Evolutionary conservation across 306 rosid genomes (phyloP), one percentile per base, ranked within the genome.

Genomic region (Prunus armeniaca): DNA sequence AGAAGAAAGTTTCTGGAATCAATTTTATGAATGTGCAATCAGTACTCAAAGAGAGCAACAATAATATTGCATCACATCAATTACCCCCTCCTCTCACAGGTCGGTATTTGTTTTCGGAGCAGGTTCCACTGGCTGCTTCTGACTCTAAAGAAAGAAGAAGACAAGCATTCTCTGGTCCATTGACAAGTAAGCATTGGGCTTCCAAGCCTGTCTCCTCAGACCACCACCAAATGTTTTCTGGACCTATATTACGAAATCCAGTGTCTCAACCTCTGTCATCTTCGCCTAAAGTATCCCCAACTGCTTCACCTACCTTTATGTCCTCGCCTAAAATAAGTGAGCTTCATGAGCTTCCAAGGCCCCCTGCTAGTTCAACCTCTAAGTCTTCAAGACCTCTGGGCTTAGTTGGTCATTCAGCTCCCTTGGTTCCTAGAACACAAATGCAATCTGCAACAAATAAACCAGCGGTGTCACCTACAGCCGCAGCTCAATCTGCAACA

Each of bases 281-380:
- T 74, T 79, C 98, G 47, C 96, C 97, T 30, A 91, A 82, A 84
- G 82, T 65, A 56, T 91, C 97, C 76, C 91, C 89, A 34, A 82
- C 60, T 84, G 84, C 92, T 75, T 95, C 97, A 28, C 97, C 97
- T 65, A 88, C 96, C 62, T 79, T 89, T 72, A 30, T 72, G 72
- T 90, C 99, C 67, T 86, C 99, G 0, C 98, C 98, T 65, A 89
- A 87, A 79, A 96, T 96, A 76, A 92, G 95, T 50, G 99, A 96
- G 89, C 98, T 96, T 84, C 98, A 96, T 69, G 99, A 92, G 83
- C 97, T 96, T 82, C 99, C 99, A 1, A 86, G 93, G 84, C 98
- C 99, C 78, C 99, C 98, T 27, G 68, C 78, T 75, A 78, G 82
- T 84, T 87, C 81, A 74, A 73, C 82, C 18, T 77, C 87, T 62